phyloP scores from a whole-genome alignment of 805 yeast genomes.

The Saturnispora serradocipensis region DNA sequence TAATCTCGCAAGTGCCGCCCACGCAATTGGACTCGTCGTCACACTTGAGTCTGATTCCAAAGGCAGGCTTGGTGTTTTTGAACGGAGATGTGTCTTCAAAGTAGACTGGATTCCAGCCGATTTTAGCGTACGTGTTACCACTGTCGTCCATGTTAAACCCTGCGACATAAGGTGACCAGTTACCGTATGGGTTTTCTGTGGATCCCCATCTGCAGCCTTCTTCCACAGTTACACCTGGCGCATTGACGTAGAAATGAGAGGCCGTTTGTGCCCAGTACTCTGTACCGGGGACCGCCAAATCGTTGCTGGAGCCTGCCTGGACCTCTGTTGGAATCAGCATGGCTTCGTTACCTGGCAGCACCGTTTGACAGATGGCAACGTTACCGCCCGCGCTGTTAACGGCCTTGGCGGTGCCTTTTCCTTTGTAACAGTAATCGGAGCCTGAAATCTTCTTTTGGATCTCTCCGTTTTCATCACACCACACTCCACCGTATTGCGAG shows the following conservation, averaged over 20 bases:
- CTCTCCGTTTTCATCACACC: constrained; percentile 64
- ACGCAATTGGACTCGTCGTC: constrained; percentile 58
- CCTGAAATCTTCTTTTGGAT: constrained; percentile 51
- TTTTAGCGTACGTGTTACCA: constrained; percentile 69
- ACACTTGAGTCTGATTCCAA: constrained; percentile 69
- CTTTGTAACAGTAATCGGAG: constrained; percentile 62
- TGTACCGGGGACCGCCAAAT: constrained; percentile 77
- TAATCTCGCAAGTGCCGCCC: constrained; percentile 77
- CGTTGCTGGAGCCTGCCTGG: constrained; percentile 36
- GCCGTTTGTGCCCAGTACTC: constrained; percentile 82
- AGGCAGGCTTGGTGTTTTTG: constrained; percentile 45
- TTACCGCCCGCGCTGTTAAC: constrained; percentile 44
- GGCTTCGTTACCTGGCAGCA: constrained; percentile 88
- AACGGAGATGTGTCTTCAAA: constrained; percentile 51
- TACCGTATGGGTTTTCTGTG: constrained; percentile 58
- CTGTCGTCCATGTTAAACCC: constrained; percentile 73
- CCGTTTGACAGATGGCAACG: constrained; percentile 88
- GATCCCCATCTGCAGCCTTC: constrained; percentile 87
- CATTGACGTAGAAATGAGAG: constrained; percentile 76
- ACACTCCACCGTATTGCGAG: constrained; percentile 75
- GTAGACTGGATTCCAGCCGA: constrained; percentile 88
- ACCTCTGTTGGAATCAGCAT: constrained; percentile 82
- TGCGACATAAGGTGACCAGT: constrained; percentile 92
- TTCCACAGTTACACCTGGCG: constrained; percentile 67
- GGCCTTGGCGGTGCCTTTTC: constrained; percentile 59